phyloP scores from a whole-genome alignment of 352 stramenopile species.

The Phytophthora lateralis region DNA sequence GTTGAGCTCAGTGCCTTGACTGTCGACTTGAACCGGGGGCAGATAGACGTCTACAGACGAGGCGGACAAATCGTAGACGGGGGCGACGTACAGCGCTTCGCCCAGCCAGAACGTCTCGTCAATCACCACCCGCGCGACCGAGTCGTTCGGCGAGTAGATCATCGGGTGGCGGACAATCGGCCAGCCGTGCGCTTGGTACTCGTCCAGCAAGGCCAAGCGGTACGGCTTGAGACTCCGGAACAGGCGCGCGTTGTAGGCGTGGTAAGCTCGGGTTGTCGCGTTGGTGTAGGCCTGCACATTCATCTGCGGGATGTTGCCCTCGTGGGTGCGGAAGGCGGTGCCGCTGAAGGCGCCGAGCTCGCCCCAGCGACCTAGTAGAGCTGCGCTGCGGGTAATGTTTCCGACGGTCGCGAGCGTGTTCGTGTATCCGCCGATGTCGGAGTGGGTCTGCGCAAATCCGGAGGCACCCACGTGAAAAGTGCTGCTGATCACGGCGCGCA shows the following conservation, averaged over 20 bases:
- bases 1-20: conserved; percentile 21
- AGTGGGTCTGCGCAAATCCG: conserved; percentile 32
- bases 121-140: conserved; percentile 18
- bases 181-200: conserved; percentile 30
- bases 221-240: conserved; percentile 38
- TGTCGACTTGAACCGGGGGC: conserved; percentile 32
- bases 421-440: conserved; percentile 34
- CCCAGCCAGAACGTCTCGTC: conserved; percentile 36
- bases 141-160: conserved; percentile 30
- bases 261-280: conserved; percentile 23
- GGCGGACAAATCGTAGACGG: conserved; percentile 32
- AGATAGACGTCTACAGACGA: conserved; percentile 31
- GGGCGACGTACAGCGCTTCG: conserved; percentile 33
- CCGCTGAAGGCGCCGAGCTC: conserved; percentile 32
- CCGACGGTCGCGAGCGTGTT: conserved; percentile 29
- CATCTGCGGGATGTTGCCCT: conserved; percentile 36
- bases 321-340: conserved; percentile 33
- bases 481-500: conserved; percentile 34
- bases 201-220: conserved; percentile 22
- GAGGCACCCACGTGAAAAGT: conserved; percentile 30
- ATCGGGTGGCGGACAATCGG: conserved; percentile 31
- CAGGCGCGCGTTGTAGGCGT: conserved; percentile 32
- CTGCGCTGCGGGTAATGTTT: conserved; percentile 31
- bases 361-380: conserved; percentile 32
- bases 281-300: conserved; percentile 38